Base-by-base conservation (phyloP, 139 green algal genomes). In the Coccomyxa sp. region DNA sequence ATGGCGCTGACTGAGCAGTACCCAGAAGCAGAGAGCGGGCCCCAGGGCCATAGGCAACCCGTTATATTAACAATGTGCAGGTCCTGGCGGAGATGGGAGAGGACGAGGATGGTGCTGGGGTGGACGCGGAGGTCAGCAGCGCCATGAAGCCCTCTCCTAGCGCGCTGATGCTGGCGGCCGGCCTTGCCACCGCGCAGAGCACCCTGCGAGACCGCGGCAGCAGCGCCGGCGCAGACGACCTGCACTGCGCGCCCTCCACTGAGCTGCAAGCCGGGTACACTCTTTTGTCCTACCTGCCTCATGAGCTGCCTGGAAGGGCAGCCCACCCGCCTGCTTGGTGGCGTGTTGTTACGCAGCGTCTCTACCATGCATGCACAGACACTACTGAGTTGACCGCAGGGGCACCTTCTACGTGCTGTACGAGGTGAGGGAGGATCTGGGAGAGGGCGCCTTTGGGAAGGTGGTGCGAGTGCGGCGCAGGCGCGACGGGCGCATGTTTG, bases 371-470 rank as follows among this genome's bases (percentile, higher is more conserved):
- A 9, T 14, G 34, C 39, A 18, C 37, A n/a, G 35, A n/a, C 36
- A 8, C 34, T 14, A 37, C 68, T 40, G 10, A 16, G 24, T 44
- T 35, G 31, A 14, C 6, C 40, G 55, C 75, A 84, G 80, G 69
- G 80, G 75, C 12, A 70, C 39, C 22, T 75, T 84, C 70, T 81
- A 76, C 34, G 68, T 84, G 37, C 70, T 79, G 39, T 87, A 85
- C 72, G 73, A 87, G 70, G 54, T 87, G 10, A 31, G 81, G 38
- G 83, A 88, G 14, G 83, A 88, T 68, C 81, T 92, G 10, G 88
- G 88, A 2, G 74, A 76, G 27, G 88, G 88, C 29, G 88, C 86
- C 2, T 91, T 91, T 82, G 86, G 86, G 29, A 71, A 76, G 5
- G 88, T 86, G 0, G 64, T 81, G 38, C 82, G 77, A 76, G 81